Conservation (phyloP, 495 filamentous ascomycete species). For the Neurospora hispaniola region DNA sequence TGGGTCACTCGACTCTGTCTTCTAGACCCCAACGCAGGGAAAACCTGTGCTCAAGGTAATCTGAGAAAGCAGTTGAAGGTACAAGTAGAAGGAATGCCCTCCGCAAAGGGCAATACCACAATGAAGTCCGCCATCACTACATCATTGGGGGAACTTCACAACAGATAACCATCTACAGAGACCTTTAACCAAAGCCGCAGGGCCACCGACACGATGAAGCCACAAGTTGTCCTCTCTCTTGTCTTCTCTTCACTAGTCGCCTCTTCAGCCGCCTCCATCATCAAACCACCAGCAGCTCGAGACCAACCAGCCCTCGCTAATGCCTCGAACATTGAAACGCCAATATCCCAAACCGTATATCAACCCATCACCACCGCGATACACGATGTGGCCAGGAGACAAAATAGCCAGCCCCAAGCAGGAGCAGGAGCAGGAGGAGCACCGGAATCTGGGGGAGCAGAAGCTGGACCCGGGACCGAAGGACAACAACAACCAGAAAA, state of each 20-base stretch:
- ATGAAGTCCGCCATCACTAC: not conserved
- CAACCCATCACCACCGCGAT: no score
- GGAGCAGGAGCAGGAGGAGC: no score
- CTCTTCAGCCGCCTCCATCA: not conserved
- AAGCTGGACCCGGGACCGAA: not conserved
- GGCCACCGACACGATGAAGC: not conserved
- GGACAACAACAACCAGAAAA: not conserved
- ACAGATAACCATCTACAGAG: no score
- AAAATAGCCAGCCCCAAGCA: not conserved
- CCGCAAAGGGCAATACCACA: no score
- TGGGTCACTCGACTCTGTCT: not conserved
- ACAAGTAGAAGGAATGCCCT: not conserved
- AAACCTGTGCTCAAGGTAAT: fast-evolving
- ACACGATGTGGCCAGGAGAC: not conserved
- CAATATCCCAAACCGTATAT: not conserved
- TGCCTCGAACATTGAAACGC: not conserved
- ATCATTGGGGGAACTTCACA: no score
- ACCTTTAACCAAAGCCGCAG: not conserved
- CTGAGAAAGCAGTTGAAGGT: not conserved
- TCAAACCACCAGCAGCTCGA: not conserved
- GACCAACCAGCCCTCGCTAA: not conserved
- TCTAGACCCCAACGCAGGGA: not conserved
- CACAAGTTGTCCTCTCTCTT: not conserved
- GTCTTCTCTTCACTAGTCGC: fast-evolving
- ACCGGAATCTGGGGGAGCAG: no score